Evolutionary conservation across 1,284 basidiomycete genomes (phyloP), one percentile per base, ranked within the genome.

Genomic region (Austroboletus niveus): DNA sequence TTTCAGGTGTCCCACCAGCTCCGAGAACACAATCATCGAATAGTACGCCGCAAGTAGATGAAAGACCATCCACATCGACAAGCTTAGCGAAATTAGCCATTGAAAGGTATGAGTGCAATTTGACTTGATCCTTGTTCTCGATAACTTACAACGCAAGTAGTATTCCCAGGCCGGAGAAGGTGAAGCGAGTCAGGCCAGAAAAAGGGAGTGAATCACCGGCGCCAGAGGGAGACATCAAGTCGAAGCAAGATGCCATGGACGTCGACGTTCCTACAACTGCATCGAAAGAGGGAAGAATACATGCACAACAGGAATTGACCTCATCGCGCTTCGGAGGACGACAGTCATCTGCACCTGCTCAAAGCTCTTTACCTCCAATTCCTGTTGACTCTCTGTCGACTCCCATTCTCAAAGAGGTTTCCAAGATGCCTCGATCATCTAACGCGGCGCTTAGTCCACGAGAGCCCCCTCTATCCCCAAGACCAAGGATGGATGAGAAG

Each of bases 111-210:
- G 63, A 79, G 62, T 29, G 51, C 59, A 24, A 53, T 11, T 30
- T 8, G 36, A 17, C 44, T 50, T 14, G 14, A 11, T 3, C 14
- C 29, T 31, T 42, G 15, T 44, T 45, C 47, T 49, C 32, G 46
- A 60, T 35, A 42, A 42, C 44, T 48, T 36, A 29, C 44, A 11
- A 52, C 31, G 14, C 44, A 40, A 52, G 17, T 57, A 90, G 86
- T 60, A 78, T 89, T 48, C 87, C 86, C 14, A 73, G 87, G 44
- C 88, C 88, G 15, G 85, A 88, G 62, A 85, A 89, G 34, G 84
- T 91, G 47, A 87, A 81, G 65, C 75, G 88, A 54, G 75, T 88
- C 15, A 74, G 85, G 42, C 73, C 77, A 17, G 85, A 87, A 40
- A 66, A 69, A 36, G 75, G 71, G 50, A 69, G 62, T n/a, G 73